These are phyloP conservation scores for Elsinoe necatrix DNA, from an alignment of 2,329 filamentous ascomycete species.

Conservation along the genomic window DNA sequence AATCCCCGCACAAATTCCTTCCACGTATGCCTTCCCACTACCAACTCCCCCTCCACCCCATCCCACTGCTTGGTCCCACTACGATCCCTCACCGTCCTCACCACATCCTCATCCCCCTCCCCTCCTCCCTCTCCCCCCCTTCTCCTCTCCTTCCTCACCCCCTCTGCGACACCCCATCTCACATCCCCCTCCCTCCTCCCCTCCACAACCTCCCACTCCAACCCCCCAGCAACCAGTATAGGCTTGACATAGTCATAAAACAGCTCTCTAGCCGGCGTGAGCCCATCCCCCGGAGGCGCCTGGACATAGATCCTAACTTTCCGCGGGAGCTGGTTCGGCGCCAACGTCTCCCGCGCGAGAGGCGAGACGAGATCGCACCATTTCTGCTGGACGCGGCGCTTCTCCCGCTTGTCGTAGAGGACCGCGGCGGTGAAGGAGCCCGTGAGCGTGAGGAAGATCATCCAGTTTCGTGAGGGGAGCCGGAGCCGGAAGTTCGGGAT, in stretches of 20 bases:
- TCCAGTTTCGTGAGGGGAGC: slow-evolving; percentile 93
- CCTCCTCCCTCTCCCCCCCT: slow-evolving; percentile 49
- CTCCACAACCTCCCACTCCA: slow-evolving; percentile 96
- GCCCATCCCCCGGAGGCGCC: slow-evolving; percentile 75
- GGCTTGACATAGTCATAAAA: slow-evolving; percentile 96
- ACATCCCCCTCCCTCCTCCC: slow-evolving; percentile 89
- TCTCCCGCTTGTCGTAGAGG: slow-evolving; percentile 87
- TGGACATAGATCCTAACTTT: slow-evolving; percentile 80
- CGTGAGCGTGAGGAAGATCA: slow-evolving; percentile 81
- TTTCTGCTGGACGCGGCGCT: slow-evolving; percentile 72
- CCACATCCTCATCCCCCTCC: slow-evolving; percentile 47
- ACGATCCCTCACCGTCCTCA: slow-evolving; percentile 55
- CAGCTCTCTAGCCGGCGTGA: slow-evolving; percentile 81
- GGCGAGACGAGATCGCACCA: slow-evolving; percentile 83
- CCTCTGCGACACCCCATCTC: slow-evolving; percentile 75
- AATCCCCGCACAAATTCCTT: slow-evolving; percentile 92
- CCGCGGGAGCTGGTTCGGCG: slow-evolving; percentile 64
- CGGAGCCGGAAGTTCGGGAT: slow-evolving; percentile 74
- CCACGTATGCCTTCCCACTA: slow-evolving; percentile 88
- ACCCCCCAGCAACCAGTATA: slow-evolving; percentile 73
- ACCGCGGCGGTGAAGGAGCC: slow-evolving; percentile 71
- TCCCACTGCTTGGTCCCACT: slow-evolving; percentile 63
- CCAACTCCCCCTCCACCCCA: slow-evolving; percentile 71
- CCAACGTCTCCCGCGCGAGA: slow-evolving; percentile 67
- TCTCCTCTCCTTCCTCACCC: slow-evolving; percentile 59